Evolutionary conservation across 2,329 filamentous ascomycete genomes (phyloP), one percentile per base, ranked within the genome.

Genomic region (Xylogone sp.): DNA sequence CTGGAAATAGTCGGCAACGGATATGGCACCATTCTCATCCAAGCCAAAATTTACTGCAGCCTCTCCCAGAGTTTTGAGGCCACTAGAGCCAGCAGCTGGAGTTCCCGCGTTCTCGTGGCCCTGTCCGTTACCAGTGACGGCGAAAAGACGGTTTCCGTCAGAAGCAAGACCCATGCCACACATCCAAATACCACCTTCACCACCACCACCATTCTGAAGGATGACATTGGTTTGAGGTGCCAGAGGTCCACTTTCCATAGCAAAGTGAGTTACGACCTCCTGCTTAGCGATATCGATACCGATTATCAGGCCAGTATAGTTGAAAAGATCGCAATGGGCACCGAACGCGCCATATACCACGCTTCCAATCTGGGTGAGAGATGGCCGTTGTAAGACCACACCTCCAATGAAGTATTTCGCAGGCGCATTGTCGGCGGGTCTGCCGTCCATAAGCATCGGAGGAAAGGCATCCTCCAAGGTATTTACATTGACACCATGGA

Each of bases 291-390:
- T 73, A 61, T 77, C 69, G 59, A 75, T 71, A 3, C 75, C 75
- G 42, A 81, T 68, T 42, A 81, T 66, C 67, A 73, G 75, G 21
- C 77, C 76, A 1, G 77, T 79, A 54, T 80, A 80, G 59, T 82
- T 79, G 61, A 75, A 82, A 50, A 75, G 69, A 21, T 79, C 78
- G 46, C 78, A 82, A 54, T 81, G 75, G 9, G 76, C 78, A 0
- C 76, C 78, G 53, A 82, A 81, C 0, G 70, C 77, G 0, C 72
- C 75, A 49, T 80, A 79, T 5, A 82, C 65, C 43, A 69, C 71
- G 47, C 73, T 68, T 2, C 75, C 75, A 0, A 74, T 63, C 21
- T 75, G 66, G 1, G 74, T 65, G 12, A 82, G 61, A 3, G 69
- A 73, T 0, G 79, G 75, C 7, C 77, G 69, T 57, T 82, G 78